phyloP scores from a whole-genome alignment of 805 yeast genomes.

The Myxozyma mucilagina region DNA sequence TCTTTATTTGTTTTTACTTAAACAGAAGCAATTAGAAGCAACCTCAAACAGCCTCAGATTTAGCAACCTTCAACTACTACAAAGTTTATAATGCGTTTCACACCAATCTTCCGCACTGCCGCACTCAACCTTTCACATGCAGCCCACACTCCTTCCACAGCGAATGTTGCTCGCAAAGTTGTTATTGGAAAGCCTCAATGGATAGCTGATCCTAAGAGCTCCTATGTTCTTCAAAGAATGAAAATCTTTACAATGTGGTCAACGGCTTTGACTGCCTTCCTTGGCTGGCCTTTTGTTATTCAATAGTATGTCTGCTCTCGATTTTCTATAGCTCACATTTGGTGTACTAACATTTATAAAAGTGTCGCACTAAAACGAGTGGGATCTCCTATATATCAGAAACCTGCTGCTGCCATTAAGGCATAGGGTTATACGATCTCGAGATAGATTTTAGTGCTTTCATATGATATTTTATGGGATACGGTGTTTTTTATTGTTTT shows the following conservation, averaged over 20 bases:
- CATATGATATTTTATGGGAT: too few species aligned
- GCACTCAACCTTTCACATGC: conserved; percentile 5
- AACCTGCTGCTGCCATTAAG: too few species aligned
- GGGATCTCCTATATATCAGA: too few species aligned
- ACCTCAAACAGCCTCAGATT: too few species aligned
- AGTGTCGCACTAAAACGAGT: background rate
- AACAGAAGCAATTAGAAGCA: too few species aligned
- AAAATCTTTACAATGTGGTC: background rate
- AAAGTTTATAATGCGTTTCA: conserved; percentile 3
- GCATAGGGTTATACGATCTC: too few species aligned
- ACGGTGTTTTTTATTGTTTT: too few species aligned
- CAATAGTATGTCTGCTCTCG: too few species aligned
- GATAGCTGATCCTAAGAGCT: conserved; percentile 5
- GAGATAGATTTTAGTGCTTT: too few species aligned
- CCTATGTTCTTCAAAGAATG: background rate
- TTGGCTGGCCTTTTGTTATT: background rate
- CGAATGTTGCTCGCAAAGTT: background rate
- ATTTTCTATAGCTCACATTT: too few species aligned
- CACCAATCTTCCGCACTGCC: conserved; percentile 2
- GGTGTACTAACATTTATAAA: background rate
- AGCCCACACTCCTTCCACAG: background rate
- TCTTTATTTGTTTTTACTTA: too few species aligned
- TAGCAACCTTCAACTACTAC: too few species aligned
- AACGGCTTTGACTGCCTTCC: background rate
- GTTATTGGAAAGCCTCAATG: background rate